Evolutionary conservation across 2,329 filamentous ascomycete genomes (phyloP).

Genomic region (Aspergillus phoenicis): DNA sequence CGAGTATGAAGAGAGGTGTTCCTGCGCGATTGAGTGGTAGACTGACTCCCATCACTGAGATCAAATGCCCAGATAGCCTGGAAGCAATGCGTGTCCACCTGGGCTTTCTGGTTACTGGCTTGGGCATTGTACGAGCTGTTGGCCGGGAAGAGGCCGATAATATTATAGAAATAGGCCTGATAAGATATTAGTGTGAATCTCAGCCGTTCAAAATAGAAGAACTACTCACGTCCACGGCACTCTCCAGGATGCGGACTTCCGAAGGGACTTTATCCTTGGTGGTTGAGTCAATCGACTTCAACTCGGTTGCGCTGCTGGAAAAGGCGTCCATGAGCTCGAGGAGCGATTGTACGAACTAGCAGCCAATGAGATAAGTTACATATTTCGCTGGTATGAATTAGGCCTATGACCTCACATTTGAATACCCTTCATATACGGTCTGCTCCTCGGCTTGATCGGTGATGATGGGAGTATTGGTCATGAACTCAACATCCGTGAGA

Average conservation of each 20-base stretch:
- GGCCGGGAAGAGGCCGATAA: conserved; percentile 5
- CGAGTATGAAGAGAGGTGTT: too few species aligned
- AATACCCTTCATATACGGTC: conserved; percentile 4
- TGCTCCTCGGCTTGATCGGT: conserved; percentile 1
- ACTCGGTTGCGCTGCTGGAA: background rate
- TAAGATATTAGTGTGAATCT: background rate
- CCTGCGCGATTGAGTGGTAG: too few species aligned
- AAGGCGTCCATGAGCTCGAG: conserved; percentile 8
- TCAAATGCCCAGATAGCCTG: conserved; percentile 9
- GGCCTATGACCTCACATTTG: background rate
- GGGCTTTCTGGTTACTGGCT: conserved; percentile 6
- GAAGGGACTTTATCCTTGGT: background rate
- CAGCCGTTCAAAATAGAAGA: background rate
- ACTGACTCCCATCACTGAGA: background rate
- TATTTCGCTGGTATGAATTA: background rate
- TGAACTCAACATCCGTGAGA: background rate
- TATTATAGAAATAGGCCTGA: conserved; percentile 6
- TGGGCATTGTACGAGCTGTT: conserved; percentile 10
- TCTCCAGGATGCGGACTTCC: conserved; percentile 2
- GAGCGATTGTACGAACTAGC: conserved; percentile 9
- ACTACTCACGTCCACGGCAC: background rate
- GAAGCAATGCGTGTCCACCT: conserved; percentile 6
- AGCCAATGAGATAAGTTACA: background rate
- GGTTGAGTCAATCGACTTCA: background rate
- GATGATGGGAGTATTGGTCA: conserved; percentile 7